Base-by-base conservation (phyloP, 257 asterid species). In the Gentiana straminea region DNA sequence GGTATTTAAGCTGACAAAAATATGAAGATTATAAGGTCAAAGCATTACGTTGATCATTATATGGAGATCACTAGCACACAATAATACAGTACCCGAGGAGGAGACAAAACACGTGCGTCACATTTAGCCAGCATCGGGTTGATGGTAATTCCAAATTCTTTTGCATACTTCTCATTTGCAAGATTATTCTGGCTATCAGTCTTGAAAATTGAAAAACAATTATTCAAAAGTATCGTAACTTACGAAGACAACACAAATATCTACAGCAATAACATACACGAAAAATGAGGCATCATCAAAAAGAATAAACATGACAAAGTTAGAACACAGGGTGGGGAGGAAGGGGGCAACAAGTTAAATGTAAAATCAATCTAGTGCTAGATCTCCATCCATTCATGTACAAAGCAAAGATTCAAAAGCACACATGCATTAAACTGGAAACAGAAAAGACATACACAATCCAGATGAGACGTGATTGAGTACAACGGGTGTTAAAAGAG, bases 101-200 rank as follows among this genome's bases (percentile, higher is more conserved):
- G 58, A 46, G 95, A 95, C 51, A 92, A 75, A 54, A 92, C 79
- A 35, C 99, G 97, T 64, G 99, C 99, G 71, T 92, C 99, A 52
- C 88, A 95, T 75, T 84, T 94, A 9, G 97, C 99, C 48, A 88
- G 70, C 72, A 55, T 78, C 51, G 78, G 94, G 62, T 95, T 92
- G 12, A 92, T 92, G 64, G 81, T 88, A n/a, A 92, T 92, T 10
- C 99, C 99, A 63, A 88, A 92, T 70, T 92, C 99, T 53, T 75
- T 70, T 0, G 99, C 99, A 49, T 83, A 92, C 12, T 83, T 84
- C 58, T 92, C 99, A 0, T 81, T 52, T 32, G 74, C 84, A 74
- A 88, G 88, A 37, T 91, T 93, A 68, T 92, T 92, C 33, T 81
- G 97, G 8, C 34, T 67, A n/a, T 88, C 97, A 49, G 97, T 88